These are phyloP conservation scores for Penicillium coffeae DNA, from an alignment of 495 filamentous ascomycete genomes.

Conservation along the genomic window DNA sequence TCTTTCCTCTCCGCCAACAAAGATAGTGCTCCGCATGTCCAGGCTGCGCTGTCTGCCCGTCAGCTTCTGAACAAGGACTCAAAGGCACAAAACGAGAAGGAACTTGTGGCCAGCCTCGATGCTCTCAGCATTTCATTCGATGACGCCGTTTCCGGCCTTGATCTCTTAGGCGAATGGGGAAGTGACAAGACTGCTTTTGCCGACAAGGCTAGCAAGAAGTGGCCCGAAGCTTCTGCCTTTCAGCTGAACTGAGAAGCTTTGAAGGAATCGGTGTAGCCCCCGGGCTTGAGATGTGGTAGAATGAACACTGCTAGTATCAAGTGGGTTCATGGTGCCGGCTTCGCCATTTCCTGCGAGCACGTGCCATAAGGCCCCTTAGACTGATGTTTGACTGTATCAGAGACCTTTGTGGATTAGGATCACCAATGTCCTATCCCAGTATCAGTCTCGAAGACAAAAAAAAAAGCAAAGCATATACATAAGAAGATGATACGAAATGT, in stretches of 20 bases:
- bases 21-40: conserved; percentile 58
- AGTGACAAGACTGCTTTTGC: conserved; percentile 56
- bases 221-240: conserved; percentile 68
- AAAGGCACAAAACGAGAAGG: conserved; percentile 54
- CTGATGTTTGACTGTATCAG: too few relatives aligned
- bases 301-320: neutral
- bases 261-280: neutral
- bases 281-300: too few relatives aligned
- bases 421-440: too few relatives aligned
- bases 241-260: conserved; percentile 21
- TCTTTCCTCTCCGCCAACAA: conserved; percentile 61
- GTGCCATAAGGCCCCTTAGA: neutral
- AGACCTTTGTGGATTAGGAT: too few relatives aligned
- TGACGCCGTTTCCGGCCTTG: conserved; percentile 57
- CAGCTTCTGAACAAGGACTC: conserved; percentile 56
- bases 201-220: conserved; percentile 61
- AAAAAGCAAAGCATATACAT: conserved; percentile 3
- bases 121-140: conserved; percentile 51
- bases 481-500: neutral
- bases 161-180: conserved; percentile 58
- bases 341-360: neutral
- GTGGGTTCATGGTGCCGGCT: too few relatives aligned
- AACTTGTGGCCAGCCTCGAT: conserved; percentile 55
- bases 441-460: neutral
- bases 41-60: conserved; percentile 57